Conservation (phyloP, 352 stramenopile species). For the Phytophthora litchii region DNA sequence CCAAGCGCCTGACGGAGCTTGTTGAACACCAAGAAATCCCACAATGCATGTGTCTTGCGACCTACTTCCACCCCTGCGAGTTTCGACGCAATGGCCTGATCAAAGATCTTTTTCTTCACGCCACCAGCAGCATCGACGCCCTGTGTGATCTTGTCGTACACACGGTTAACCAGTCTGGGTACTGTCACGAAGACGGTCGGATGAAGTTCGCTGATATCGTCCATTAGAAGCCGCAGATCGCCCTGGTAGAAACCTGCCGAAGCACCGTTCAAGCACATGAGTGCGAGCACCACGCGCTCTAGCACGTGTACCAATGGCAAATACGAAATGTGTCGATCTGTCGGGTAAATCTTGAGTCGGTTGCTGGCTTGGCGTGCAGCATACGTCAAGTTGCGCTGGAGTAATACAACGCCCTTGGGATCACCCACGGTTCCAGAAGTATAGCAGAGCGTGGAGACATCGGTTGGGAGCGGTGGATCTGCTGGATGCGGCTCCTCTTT, state of each 20-base stretch:
- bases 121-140: slow-evolving; percentile 44
- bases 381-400: slow-evolving; percentile 70
- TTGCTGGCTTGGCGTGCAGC: not conserved
- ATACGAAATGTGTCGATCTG: slow-evolving; percentile 89
- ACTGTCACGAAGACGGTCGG: slow-evolving; percentile 93
- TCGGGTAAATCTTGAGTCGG: slow-evolving; percentile 2
- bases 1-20: slow-evolving; percentile 91
- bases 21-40: slow-evolving; percentile 93
- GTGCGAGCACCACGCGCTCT: slow-evolving; percentile 87
- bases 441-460: slow-evolving; percentile 93
- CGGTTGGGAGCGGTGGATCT: slow-evolving; percentile 44
- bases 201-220: slow-evolving; percentile 91
- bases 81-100: slow-evolving; percentile 49
- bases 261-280: slow-evolving; percentile 78
- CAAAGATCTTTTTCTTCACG: slow-evolving; percentile 59
- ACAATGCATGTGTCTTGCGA: slow-evolving; percentile 67
- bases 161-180: slow-evolving; percentile 94
- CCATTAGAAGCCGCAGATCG: slow-evolving; percentile 90
- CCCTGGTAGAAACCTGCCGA: slow-evolving; percentile 78
- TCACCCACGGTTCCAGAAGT: slow-evolving; percentile 94
- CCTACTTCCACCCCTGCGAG: slow-evolving; percentile 39
- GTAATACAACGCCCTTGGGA: slow-evolving; percentile 95
- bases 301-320: slow-evolving; percentile 97
- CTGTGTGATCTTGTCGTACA: slow-evolving; percentile 94
- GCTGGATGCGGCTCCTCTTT: slow-evolving; percentile 28